Conservation (phyloP, 768 basidiomycete species). For the Pleurotus sapidus region DNA sequence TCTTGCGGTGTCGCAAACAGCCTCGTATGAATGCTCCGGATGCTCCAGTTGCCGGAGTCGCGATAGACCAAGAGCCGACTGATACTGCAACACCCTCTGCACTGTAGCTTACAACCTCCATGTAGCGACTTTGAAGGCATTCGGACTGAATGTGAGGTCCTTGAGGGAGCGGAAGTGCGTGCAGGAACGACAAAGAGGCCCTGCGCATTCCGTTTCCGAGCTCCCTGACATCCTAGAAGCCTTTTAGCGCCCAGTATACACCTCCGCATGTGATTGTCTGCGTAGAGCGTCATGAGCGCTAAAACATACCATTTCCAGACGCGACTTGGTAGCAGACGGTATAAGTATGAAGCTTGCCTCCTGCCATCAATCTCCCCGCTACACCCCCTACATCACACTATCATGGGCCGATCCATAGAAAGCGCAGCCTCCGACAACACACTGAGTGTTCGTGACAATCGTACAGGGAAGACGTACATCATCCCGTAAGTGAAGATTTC, state of each 20-base stretch:
- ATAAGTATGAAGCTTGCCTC: not conserved
- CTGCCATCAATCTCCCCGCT: not conserved
- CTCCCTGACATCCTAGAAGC: not conserved
- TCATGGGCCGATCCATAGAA: conserved; percentile 10
- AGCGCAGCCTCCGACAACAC: not conserved
- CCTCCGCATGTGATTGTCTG: not conserved
- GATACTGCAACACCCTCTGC: too few relatives aligned
- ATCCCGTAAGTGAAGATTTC: conserved; percentile 55
- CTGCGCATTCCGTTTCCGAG: not conserved
- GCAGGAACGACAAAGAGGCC: too few relatives aligned
- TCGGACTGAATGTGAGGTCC: too few relatives aligned
- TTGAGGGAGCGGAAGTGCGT: too few relatives aligned
- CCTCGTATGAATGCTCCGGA: not conserved
- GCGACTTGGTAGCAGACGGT: not conserved
- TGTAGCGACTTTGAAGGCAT: too few relatives aligned
- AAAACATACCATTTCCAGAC: conserved; percentile 3
- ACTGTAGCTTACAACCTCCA: too few relatives aligned
- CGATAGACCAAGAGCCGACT: not conserved
- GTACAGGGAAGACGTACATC: conserved; percentile 75
- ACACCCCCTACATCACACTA: not conserved
- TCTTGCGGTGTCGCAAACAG: not conserved
- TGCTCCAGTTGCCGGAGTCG: not conserved
- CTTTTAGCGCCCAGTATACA: not conserved
- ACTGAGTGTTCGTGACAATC: conserved; percentile 77
- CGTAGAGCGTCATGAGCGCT: not conserved